A percentile compares a stretch with the other conserved stretches of the same genome.
phyloP scores from a whole-genome alignment of 75 land plant species.

The Sequoiadendron giganteum region DNA sequence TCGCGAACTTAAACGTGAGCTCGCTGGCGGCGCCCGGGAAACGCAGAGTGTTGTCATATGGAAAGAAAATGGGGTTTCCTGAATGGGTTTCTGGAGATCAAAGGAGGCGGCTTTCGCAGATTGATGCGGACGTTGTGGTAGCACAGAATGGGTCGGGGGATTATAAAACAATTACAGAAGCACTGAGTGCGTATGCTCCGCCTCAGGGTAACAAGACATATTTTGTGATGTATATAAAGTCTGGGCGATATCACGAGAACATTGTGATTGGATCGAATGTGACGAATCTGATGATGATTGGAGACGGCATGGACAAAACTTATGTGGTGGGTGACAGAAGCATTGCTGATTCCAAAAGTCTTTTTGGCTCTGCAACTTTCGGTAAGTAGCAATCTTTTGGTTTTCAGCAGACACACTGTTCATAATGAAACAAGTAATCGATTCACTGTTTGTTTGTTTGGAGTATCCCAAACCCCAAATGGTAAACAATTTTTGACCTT shows the following conservation, averaged over 20 bases:
- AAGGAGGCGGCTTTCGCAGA: background rate
- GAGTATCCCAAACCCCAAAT: too few relatives aligned
- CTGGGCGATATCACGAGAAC: conserved; percentile 30
- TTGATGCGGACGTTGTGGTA: conserved; percentile 10
- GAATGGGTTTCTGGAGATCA: background rate
- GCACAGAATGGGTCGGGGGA: conserved; percentile 37
- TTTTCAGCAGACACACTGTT: too few relatives aligned
- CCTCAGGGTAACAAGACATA: conserved; percentile 10
- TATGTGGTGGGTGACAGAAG: conserved; percentile 24
- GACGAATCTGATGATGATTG: conserved; percentile 43
- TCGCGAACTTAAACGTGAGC: background rate
- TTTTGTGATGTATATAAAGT: conserved; percentile 31
- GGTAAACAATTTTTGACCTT: too few relatives aligned
- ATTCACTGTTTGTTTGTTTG: too few relatives aligned
- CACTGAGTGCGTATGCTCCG: conserved; percentile 14
- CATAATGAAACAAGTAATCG: too few relatives aligned
- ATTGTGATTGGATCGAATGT: conserved; percentile 21
- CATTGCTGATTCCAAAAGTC: conserved; percentile 25
- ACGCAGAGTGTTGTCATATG: background rate
- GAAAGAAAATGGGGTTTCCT: background rate
- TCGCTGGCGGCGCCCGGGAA: background rate
- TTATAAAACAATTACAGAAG: conserved; percentile 20
- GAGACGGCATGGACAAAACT: conserved; percentile 34
- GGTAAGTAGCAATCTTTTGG: conserved; percentile 15
- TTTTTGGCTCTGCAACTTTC: conserved; percentile 42